phyloP scores from a whole-genome alignment of 192 early-diverging fungal genomes.

The Endogone sp. region DNA sequence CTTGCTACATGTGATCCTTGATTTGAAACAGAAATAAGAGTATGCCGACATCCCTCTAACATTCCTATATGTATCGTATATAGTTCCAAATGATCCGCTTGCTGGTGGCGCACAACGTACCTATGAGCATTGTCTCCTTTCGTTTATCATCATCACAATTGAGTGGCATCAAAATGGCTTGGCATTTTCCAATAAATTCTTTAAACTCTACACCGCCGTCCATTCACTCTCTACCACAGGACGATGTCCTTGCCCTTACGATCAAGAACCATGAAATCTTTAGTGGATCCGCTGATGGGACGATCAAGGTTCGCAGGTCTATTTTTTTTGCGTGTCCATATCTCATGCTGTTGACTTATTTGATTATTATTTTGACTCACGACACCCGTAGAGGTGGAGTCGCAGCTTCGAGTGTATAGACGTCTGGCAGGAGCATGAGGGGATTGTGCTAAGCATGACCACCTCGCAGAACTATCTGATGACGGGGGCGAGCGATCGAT shows the following conservation, averaged over 20 bases:
- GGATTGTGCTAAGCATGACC: slow-evolving; percentile 56
- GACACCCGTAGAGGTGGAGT: slow-evolving; percentile 55
- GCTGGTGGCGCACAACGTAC: slow-evolving; percentile 50
- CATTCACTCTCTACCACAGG: no score
- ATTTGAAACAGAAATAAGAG: no score
- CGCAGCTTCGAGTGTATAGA: slow-evolving; percentile 54
- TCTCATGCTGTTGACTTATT: no score
- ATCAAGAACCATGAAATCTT: slow-evolving; percentile 42
- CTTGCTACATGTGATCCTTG: not conserved
- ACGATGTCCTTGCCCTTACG: slow-evolving; percentile 58
- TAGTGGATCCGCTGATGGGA: slow-evolving; percentile 66
- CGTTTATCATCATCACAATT: no score
- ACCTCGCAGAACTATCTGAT: slow-evolving; percentile 46
- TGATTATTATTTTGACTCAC: no score
- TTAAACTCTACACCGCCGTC: no score
- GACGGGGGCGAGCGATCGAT: slow-evolving; percentile 56
- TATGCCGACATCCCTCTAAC: no score
- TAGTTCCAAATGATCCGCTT: slow-evolving; percentile 45
- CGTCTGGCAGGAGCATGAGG: slow-evolving; percentile 43
- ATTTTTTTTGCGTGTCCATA: no score
- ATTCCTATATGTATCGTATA: no score
- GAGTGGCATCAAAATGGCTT: no score
- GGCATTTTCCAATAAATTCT: no score
- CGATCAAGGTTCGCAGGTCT: slow-evolving; percentile 36
- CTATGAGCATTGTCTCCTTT: not conserved